A percentile compares a stretch with the other conserved stretches of the same genome.
Conservation (phyloP, 2,329 filamentous ascomycete genomes). For the Epichloe bromicola region DNA sequence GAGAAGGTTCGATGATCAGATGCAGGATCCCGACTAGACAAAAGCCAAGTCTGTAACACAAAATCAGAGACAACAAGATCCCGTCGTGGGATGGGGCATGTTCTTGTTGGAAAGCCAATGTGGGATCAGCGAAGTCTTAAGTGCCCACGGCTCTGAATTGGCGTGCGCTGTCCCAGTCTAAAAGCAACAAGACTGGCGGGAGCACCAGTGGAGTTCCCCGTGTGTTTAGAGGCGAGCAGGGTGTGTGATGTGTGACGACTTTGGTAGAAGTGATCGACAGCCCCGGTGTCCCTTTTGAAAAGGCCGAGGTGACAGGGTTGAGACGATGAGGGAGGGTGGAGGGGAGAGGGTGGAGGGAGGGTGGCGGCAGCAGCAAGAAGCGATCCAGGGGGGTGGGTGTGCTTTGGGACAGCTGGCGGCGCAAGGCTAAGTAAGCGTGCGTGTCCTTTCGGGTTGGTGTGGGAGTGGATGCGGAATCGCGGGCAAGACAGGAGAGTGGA, state of each 20-base stretch:
- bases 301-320: conserved; percentile 33
- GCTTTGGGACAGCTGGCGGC: neutral
- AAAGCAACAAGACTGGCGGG: conserved; percentile 25
- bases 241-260: conserved; percentile 43
- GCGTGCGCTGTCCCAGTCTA: conserved; percentile 27
- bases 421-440: conserved; percentile 8
- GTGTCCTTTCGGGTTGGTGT: no score
- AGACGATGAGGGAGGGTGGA: conserved; percentile 18
- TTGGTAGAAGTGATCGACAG: conserved; percentile 41
- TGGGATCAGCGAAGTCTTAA: conserved; percentile 50
- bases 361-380: conserved; percentile 20
- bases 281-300: conserved; percentile 36
- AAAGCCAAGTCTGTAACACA: conserved; percentile 33
- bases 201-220: conserved; percentile 24
- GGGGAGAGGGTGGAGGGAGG: conserved; percentile 24
- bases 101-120: conserved; percentile 19
- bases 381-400: conserved; percentile 10
- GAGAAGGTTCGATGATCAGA: conserved; percentile 36
- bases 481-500: neutral
- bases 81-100: conserved; percentile 19
- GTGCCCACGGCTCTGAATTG: conserved; percentile 29
- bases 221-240: conserved; percentile 16
- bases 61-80: conserved; percentile 27
- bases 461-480: neutral
- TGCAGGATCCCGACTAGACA: conserved; percentile 31